Conservation (phyloP, 805 yeast genomes). For the Hemisphaericaspora nanyangensis region DNA sequence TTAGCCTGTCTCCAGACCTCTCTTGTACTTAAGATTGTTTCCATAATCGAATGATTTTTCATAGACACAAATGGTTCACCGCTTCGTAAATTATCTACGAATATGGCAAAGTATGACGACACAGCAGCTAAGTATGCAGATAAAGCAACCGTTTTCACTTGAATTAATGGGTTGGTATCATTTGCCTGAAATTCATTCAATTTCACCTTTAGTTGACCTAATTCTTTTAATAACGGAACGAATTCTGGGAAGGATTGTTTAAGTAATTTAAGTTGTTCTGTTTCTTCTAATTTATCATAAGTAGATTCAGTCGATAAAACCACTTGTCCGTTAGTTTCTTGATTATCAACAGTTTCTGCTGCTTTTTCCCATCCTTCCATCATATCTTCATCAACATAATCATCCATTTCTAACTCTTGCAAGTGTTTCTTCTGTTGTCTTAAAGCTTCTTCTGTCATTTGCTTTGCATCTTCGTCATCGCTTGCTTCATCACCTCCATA, state of each 20-base stretch:
- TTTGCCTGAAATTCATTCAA: conserved; percentile 8
- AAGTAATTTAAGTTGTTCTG: conserved; percentile 52
- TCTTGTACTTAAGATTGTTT: conserved; percentile 70
- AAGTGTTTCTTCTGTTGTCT: conserved; percentile 74
- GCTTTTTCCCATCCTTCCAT: conserved; percentile 73
- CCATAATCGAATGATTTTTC: conserved; percentile 91
- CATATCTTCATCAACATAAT: conserved; percentile 63
- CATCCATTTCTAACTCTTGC: conserved; percentile 66
- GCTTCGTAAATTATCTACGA: conserved; percentile 50
- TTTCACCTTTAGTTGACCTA: conserved; percentile 23
- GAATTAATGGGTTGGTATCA: conserved; percentile 27
- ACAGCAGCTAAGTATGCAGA: conserved; percentile 77
- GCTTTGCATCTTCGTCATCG: conserved; percentile 74
- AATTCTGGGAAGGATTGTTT: conserved; percentile 77
- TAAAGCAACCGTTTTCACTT: conserved; percentile 64
- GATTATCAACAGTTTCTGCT: conserved; percentile 43
- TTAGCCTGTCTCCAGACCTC: conserved; percentile 88
- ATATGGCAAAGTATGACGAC: conserved; percentile 72
- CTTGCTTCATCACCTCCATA: conserved; percentile 64
- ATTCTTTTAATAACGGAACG: conserved; percentile 67
- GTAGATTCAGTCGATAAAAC: conserved; percentile 37
- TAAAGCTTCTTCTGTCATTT: conserved; percentile 82
- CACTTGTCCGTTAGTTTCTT: conserved; percentile 19
- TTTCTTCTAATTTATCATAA: conserved; percentile 40
- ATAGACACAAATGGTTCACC: conserved; percentile 54